Evolutionary conservation across 257 asterid species (phyloP).

Genomic region (Primulina huaijiensis): DNA sequence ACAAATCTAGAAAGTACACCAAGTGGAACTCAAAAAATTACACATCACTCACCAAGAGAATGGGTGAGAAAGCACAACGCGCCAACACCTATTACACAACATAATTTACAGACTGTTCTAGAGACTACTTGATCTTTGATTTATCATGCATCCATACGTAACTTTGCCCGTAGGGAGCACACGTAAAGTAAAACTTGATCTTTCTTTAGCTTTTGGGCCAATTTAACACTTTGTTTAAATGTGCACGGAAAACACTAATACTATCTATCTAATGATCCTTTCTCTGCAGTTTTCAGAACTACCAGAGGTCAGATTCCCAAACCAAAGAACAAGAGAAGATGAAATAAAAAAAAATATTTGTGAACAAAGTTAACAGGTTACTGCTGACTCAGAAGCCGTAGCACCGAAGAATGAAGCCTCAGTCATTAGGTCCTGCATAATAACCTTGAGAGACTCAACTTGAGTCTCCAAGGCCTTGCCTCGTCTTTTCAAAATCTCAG

Average conservation of each 20-base stretch:
- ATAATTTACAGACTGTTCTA: too few relatives aligned
- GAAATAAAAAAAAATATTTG: too few relatives aligned
- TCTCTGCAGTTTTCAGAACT: too few relatives aligned
- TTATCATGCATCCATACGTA: neutral
- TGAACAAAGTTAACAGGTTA: constrained; percentile 30
- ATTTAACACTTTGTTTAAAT: too few relatives aligned
- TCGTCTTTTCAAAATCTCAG: constrained; percentile 76
- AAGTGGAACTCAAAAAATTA: constrained; percentile 6
- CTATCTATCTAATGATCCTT: too few relatives aligned
- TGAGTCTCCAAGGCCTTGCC: constrained; percentile 62
- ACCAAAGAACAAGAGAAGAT: too few relatives aligned
- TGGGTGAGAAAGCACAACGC: neutral
- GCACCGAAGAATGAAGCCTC: constrained; percentile 79
- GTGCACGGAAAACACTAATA: too few relatives aligned
- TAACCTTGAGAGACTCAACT: constrained; percentile 67
- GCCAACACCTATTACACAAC: too few relatives aligned
- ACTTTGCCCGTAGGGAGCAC: too few relatives aligned
- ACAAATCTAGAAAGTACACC: neutral
- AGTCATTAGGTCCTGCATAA: constrained; percentile 70
- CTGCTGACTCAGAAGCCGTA: constrained; percentile 72
- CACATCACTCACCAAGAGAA: neutral
- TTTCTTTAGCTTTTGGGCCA: too few relatives aligned
- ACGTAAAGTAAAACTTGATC: too few relatives aligned
- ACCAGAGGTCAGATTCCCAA: too few relatives aligned
- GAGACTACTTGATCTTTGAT: neutral